Evolutionary conservation across 2,329 filamentous ascomycete genomes (phyloP).

Genomic region (Cordyceps javanica): DNA sequence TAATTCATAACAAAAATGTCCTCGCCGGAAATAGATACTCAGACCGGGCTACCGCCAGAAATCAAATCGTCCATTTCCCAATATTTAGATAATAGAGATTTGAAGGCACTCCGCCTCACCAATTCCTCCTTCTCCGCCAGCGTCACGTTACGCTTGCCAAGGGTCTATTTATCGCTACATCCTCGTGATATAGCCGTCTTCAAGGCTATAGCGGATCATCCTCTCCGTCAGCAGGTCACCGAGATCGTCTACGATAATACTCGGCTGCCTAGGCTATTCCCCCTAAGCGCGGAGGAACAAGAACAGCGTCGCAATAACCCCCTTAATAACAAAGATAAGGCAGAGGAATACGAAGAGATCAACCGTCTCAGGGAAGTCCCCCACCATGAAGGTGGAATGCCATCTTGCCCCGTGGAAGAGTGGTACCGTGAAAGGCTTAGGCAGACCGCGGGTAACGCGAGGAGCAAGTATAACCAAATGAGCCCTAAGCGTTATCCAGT

Average conservation of each 20-base stretch:
- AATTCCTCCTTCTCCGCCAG: not conserved
- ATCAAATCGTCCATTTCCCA: not conserved
- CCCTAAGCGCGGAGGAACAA: not conserved
- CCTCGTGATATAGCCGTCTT: conserved; percentile 14
- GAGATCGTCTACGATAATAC: conserved; percentile 20
- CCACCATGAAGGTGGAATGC: not conserved
- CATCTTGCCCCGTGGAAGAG: not conserved
- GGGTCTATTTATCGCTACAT: not conserved
- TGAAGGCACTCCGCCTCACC: not conserved
- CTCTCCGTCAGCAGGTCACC: conserved; percentile 1
- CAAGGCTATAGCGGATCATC: conserved; percentile 14
- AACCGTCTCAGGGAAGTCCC: not conserved
- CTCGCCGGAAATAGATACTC: not conserved
- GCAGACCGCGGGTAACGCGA: not conserved
- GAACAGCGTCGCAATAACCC: not conserved
- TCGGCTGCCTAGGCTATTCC: not conserved
- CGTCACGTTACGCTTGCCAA: not conserved
- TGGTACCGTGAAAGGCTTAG: not conserved
- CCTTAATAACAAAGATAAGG: not conserved
- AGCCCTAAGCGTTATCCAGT: not conserved
- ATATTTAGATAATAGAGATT: not conserved
- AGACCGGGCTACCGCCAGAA: not conserved
- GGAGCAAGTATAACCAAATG: not conserved
- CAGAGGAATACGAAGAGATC: not conserved
- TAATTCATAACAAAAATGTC: not conserved